phyloP scores from a whole-genome alignment of 345 rosid genomes.

The Citrus maxima region DNA sequence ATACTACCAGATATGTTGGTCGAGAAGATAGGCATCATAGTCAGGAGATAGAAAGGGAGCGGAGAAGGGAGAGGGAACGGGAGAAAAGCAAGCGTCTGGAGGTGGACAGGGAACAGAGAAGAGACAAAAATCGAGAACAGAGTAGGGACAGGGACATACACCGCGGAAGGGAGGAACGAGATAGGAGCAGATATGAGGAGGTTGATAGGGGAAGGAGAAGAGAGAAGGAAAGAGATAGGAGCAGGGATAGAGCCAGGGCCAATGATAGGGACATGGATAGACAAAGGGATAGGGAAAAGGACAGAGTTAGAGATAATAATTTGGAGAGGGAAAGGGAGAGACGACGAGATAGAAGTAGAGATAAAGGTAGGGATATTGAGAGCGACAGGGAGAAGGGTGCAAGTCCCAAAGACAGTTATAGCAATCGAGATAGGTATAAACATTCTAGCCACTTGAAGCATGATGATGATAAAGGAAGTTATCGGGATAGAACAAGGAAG shows the following conservation, averaged over 20 bases:
- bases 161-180: constrained; percentile 36
- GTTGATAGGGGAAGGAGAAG: constrained; percentile 35
- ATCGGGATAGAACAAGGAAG: constrained; percentile 27
- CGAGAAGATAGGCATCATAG: constrained; percentile 34
- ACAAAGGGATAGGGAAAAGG: constrained; percentile 34
- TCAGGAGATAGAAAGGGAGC: constrained; percentile 20
- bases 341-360: constrained; percentile 40
- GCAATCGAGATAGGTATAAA: constrained; percentile 29
- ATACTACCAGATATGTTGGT: constrained; percentile 33
- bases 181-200: constrained; percentile 41
- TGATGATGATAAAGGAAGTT: constrained; percentile 25
- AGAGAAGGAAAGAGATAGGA: constrained; percentile 40
- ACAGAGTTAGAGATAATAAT: constrained; percentile 22
- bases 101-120: constrained; percentile 19
- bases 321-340: constrained; percentile 26
- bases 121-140: constrained; percentile 25
- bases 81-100: constrained; percentile 15
- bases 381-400: constrained; percentile 32
- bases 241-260: constrained; percentile 40
- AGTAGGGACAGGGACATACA: constrained; percentile 35
- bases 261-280: constrained; percentile 35
- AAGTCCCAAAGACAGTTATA: constrained; percentile 24
- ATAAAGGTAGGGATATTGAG: constrained; percentile 40
- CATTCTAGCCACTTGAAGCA: constrained; percentile 26
- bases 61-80: constrained; percentile 10